These are phyloP conservation scores for Kwoniella botswanensis DNA, from an alignment of 768 basidiomycete species.

Conservation along the genomic window DNA sequence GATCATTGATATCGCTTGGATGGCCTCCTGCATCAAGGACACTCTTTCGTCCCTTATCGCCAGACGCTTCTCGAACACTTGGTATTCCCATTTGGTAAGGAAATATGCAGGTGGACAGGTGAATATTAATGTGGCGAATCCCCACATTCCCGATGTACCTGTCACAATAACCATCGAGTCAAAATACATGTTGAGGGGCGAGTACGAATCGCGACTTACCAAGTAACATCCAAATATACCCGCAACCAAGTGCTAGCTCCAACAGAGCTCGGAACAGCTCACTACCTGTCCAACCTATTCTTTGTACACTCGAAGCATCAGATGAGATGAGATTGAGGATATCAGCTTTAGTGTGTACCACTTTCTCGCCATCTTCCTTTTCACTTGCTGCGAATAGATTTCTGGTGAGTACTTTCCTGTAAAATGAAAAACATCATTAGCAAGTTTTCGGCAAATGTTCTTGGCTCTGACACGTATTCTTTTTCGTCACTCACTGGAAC, in stretches of 20 bases:
- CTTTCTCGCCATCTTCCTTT: slow-evolving; percentile 7
- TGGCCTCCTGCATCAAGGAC: slow-evolving; percentile 45
- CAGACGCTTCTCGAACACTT: slow-evolving; percentile 35
- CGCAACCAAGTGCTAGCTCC: slow-evolving; percentile 38
- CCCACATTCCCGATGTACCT: slow-evolving; percentile 48
- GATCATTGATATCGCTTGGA: slow-evolving; percentile 52
- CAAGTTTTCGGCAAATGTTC: too few species aligned
- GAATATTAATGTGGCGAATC: slow-evolving; percentile 36
- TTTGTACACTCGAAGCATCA: slow-evolving; percentile 25
- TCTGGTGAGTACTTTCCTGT: slow-evolving; percentile 41
- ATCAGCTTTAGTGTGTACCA: slow-evolving; percentile 38
- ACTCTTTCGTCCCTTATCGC: slow-evolving; percentile 35
- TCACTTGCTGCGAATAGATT: slow-evolving; percentile 30
- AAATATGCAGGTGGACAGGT: slow-evolving; percentile 41
- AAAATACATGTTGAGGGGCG: not conserved
- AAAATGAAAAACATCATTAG: not conserved
- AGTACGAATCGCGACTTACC: slow-evolving; percentile 21
- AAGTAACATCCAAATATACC: slow-evolving; percentile 44
- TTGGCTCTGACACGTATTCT: not conserved
- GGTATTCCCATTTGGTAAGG: slow-evolving; percentile 40
- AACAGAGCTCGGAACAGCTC: slow-evolving; percentile 18
- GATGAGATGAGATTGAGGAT: slow-evolving; percentile 45
- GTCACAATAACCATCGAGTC: not conserved
- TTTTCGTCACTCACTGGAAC: slow-evolving; percentile 29
- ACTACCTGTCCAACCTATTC: slow-evolving; percentile 28